Conservation (phyloP, 352 stramenopile genomes). For the Globisporangium abappressorium region DNA sequence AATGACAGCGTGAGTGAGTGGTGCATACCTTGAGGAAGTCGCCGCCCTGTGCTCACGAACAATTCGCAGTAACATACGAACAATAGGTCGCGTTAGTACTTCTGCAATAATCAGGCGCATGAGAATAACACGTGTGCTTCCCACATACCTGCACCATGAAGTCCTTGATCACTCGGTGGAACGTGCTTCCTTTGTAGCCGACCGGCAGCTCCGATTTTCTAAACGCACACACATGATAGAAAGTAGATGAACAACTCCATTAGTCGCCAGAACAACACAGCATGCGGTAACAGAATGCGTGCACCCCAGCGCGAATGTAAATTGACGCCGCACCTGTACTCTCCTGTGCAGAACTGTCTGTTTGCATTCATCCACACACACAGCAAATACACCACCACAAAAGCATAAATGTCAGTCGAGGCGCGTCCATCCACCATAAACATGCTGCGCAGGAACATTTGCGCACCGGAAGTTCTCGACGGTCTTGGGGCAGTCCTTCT, state of each 20-base stretch:
- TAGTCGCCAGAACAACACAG: background rate
- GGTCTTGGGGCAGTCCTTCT: slow-evolving; percentile 94
- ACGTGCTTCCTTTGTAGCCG: slow-evolving; percentile 86
- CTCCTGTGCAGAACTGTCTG: slow-evolving; percentile 96
- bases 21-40: slow-evolving; percentile 76
- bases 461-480: slow-evolving; percentile 94
- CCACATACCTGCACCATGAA: slow-evolving; percentile 81
- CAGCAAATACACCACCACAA: slow-evolving; percentile 7
- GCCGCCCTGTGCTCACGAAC: slow-evolving; percentile 37
- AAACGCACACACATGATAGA: background rate
- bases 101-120: background rate
- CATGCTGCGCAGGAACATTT: background rate
- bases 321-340: slow-evolving; percentile 80
- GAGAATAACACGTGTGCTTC: background rate
- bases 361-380: background rate
- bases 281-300: background rate
- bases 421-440: background rate
- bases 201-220: slow-evolving; percentile 82
- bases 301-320: background rate
- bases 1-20: background rate
- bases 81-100: background rate
- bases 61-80: background rate
- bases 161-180: slow-evolving; percentile 90
- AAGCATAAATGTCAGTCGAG: background rate
- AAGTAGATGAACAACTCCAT: background rate